Conservation (phyloP, 331 rosid species). For the Malus hybrid region DNA sequence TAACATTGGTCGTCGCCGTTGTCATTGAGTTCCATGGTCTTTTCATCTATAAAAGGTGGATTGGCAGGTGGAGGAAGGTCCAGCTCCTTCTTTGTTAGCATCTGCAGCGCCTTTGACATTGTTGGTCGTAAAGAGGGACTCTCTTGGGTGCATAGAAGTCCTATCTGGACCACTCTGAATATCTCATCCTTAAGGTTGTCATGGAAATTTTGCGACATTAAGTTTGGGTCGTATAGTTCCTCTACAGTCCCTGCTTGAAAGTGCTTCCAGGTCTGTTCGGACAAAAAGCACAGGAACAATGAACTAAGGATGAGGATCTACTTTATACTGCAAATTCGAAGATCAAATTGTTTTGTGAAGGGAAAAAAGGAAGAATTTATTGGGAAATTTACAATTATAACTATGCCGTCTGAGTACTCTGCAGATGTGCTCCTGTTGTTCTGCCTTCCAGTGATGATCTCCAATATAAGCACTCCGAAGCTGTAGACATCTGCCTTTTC, state of each 20-base stretch:
- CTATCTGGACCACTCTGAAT: slow-evolving; percentile 65
- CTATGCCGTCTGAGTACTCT: slow-evolving; percentile 61
- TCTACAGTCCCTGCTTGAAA: slow-evolving; percentile 55
- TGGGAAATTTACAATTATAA: slow-evolving; percentile 47
- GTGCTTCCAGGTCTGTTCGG: slow-evolving; percentile 73
- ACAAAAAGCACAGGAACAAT: not conserved
- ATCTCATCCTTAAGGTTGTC: slow-evolving; percentile 32
- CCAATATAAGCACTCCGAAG: slow-evolving; percentile 68
- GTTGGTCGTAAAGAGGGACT: slow-evolving; percentile 56
- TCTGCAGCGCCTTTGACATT: slow-evolving; percentile 70
- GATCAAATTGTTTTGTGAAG: not conserved
- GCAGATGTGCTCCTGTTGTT: slow-evolving; percentile 60
- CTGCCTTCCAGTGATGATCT: slow-evolving; percentile 60
- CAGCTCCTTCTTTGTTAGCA: slow-evolving; percentile 63
- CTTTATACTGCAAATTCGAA: not conserved
- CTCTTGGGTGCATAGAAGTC: slow-evolving; percentile 89
- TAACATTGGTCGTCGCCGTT: slow-evolving; percentile 32
- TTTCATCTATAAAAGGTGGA: slow-evolving; percentile 87
- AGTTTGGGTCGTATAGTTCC: slow-evolving; percentile 59
- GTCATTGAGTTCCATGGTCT: slow-evolving; percentile 68
- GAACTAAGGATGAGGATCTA: not conserved
- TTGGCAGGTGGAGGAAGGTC: slow-evolving; percentile 59
- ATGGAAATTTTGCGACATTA: slow-evolving; percentile 36
- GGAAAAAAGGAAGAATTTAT: slow-evolving; percentile 4
- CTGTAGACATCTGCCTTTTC: slow-evolving; percentile 84